Evolutionary conservation across 106 monocot species (phyloP), one percentile per base, ranked within the genome.

Genomic region (Allium sativum): DNA sequence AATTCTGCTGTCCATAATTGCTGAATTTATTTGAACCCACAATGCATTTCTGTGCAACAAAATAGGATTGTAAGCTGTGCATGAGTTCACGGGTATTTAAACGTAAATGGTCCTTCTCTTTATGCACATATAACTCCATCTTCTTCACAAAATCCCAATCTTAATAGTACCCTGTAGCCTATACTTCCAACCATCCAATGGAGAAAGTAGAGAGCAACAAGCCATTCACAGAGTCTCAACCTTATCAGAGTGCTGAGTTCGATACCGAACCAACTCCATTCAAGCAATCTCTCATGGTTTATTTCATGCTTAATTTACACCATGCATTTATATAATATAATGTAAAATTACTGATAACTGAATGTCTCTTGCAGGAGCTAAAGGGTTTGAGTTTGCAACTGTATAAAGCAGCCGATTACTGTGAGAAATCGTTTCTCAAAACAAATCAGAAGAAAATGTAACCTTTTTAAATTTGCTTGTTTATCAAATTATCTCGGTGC

Each of bases 351-450:
- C 15, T 10, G 16, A 10, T 58, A 14, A 48, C 5, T 58, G 31
- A 31, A 31, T 52, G 13, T 42, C 16, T 53, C 41, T 42, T 75
- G 69, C 58, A 86, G 86, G 86, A 86, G 64, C 66, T 86, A 40
- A 82, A 73, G 59, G 82, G 73, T n/a, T 60, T 86, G 73, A 59
- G 78, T 1, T 79, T 66, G 10, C 86, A 86, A 44, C 86, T 86
- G 19, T 70, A 82, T 59, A 40, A 70, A 40, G 82, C 82, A 4
- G 86, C 86, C n/a, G 79, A 82, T 59, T 76, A 73, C 67, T 82
- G 73, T 55, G 72, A 86, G 70, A 55, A 59, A 45, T 47, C 78
- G n/a, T 86, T 78, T 64, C 62, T 70, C 1, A 73, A 76, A 48
- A 48, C 72, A 15, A 48, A 66, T 3, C 31, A 64, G 45, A 78